Evolutionary conservation across 352 stramenopile species (phyloP), one percentile per base, ranked within the genome.

Genomic region (Phytopythium cucurbitacearum): DNA sequence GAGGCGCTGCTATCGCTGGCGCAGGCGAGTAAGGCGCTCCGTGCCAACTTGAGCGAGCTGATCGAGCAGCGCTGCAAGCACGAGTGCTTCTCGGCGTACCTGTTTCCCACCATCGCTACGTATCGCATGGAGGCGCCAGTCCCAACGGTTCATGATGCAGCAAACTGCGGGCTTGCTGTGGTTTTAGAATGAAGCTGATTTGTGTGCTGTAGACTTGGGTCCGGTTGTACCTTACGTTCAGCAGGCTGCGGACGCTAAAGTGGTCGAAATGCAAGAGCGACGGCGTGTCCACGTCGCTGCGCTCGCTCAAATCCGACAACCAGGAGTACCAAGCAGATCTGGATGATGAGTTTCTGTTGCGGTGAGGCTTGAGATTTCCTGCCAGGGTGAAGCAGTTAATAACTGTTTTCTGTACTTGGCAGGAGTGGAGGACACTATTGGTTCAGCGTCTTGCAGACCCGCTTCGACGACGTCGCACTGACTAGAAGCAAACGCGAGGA

Each of bases 401-500:
- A 15, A 33, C 7, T 12, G 13, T 44, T 39, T 9, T 6, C 46
- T 57, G 21, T 40, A 39, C 21, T 15, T 38, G 15, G 4, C 40
- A 85, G 71, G 48, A 88, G 80, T 53, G 80, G 80, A 11, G 80
- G 80, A 0, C 80, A 91, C 47, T 91, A 91, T 35, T 87, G 73
- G 76, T 91, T 91, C 56, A 87, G 62, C 41, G 73, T 91, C 0
- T 62, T 71, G 45, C 69, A 89, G 44, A 67, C 73, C 1, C 62
- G 45, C 7, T 43, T 80, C 1, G 51, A 58, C 3, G 50, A 72
- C 0, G 55, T 54, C 1, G 49, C 57, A 16, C 40, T 87, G 7
- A 55, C 51, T 50, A 48, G 43, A 62, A 11, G 15, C 9, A 28
- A 15, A 6, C 13, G 11, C 6, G 45, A 40, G 7, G 56, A 64